These are phyloP conservation scores for Starmerella floris DNA, from an alignment of 805 yeast genomes.

Conservation along the genomic window DNA sequence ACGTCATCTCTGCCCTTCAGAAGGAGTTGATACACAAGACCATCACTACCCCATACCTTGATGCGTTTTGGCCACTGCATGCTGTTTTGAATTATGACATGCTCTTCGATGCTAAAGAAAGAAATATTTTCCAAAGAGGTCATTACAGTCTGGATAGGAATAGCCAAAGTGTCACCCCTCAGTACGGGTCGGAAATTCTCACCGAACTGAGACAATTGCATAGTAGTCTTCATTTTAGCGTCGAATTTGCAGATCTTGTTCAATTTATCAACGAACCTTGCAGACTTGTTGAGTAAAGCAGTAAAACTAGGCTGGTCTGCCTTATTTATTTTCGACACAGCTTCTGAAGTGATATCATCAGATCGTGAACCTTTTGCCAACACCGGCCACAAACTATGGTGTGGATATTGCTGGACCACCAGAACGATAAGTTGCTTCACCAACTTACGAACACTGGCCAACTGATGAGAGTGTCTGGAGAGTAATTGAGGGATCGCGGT, in stretches of 20 bases:
- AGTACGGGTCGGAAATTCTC: slow-evolving; percentile 10
- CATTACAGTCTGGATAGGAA: slow-evolving; percentile 22
- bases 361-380: slow-evolving; percentile 31
- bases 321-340: slow-evolving; percentile 1
- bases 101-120: slow-evolving; percentile 52
- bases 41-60: slow-evolving; percentile 64
- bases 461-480: slow-evolving; percentile 60
- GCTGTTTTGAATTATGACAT: slow-evolving; percentile 60
- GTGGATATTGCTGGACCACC: slow-evolving; percentile 56
- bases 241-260: slow-evolving; percentile 5
- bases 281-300: not conserved
- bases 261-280: slow-evolving; percentile 6
- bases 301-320: not conserved
- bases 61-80: slow-evolving; percentile 78
- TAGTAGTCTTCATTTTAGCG: slow-evolving; percentile 1
- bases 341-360: slow-evolving; percentile 4
- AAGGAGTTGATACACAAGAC: slow-evolving; percentile 55
- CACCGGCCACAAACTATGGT: slow-evolving; percentile 75
- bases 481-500: slow-evolving; percentile 74
- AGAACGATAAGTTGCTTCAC: slow-evolving; percentile 45
- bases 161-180: slow-evolving; percentile 14
- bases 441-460: slow-evolving; percentile 40
- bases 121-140: slow-evolving; percentile 11
- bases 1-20: slow-evolving; percentile 85
- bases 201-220: slow-evolving; percentile 8